Percentiles rank a stretch among this genome's conserved stretches.
Evolutionary conservation across 2,329 filamentous ascomycete genomes (phyloP).

Genomic region (Alternaria arbusti): DNA sequence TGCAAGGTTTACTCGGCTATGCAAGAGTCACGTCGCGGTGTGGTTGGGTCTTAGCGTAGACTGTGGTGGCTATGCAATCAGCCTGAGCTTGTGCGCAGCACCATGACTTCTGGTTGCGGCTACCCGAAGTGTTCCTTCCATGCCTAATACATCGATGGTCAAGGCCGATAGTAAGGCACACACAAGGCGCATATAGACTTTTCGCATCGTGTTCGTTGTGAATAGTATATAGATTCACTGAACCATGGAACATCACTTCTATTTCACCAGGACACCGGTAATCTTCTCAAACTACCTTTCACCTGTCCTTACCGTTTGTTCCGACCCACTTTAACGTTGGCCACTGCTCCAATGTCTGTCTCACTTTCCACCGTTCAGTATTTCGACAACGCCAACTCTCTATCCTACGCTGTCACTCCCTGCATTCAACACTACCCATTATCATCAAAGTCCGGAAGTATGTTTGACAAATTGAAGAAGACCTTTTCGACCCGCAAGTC

Average conservation of each 20-base stretch:
- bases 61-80: not conserved
- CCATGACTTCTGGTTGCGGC: not conserved
- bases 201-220: not conserved
- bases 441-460: conserved; percentile 7
- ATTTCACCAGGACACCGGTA: not conserved
- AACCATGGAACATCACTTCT: not conserved
- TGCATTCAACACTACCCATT: not conserved
- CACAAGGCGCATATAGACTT: conserved; percentile 4
- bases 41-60: too few relatives aligned
- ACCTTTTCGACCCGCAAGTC: conserved; percentile 19
- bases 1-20: not conserved
- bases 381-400: conserved; percentile 1
- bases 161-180: not conserved
- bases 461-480: conserved; percentile 24
- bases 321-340: not conserved
- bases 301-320: conserved; percentile 5
- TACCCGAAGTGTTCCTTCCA: not conserved
- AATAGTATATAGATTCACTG: conserved; percentile 1
- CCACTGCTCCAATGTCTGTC: conserved; percentile 18
- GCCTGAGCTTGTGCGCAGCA: not conserved
- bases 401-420: not conserved
- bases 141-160: not conserved
- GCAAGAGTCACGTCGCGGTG: not conserved
- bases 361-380: conserved; percentile 10
- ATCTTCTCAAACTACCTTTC: not conserved